These are phyloP conservation scores for Pseudohyphozyma bogoriensis DNA, from an alignment of 768 basidiomycete genomes.

Conservation along the genomic window DNA sequence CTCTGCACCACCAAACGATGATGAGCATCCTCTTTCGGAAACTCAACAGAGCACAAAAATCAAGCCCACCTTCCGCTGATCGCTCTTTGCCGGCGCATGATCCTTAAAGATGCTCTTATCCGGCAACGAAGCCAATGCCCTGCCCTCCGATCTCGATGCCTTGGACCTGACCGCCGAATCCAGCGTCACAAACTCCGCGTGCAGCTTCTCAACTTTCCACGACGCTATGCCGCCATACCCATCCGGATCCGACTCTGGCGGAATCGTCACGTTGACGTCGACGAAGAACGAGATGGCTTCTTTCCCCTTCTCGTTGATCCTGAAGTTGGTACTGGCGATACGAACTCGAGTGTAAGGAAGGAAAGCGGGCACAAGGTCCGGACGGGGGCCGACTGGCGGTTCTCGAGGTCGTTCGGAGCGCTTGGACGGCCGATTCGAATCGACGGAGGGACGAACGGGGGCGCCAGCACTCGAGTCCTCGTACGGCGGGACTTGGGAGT, in stretches of 20 bases:
- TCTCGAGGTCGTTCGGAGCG: background rate
- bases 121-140: slow-evolving; percentile 63
- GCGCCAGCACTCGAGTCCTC: background rate
- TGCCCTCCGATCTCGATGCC: slow-evolving; percentile 44
- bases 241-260: slow-evolving; percentile 8
- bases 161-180: slow-evolving; percentile 62
- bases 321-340: slow-evolving; percentile 73
- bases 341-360: slow-evolving; percentile 59
- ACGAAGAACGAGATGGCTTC: slow-evolving; percentile 86
- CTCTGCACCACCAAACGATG: slow-evolving; percentile 23
- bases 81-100: slow-evolving; percentile 85
- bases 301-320: slow-evolving; percentile 79
- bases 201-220: slow-evolving; percentile 79
- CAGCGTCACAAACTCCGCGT: slow-evolving; percentile 79
- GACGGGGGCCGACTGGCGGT: background rate
- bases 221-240: background rate
- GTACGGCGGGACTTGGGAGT: no score
- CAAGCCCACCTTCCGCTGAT: slow-evolving; percentile 75
- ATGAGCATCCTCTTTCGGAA: background rate
- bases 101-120: slow-evolving; percentile 94
- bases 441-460: background rate
- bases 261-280: slow-evolving; percentile 43
- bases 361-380: slow-evolving; percentile 15
- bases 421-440: background rate
- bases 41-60: background rate